Evolutionary conservation across 2,329 filamentous ascomycete species (phyloP).

Genomic region (Arthrobotrys pseudoclavata): DNA sequence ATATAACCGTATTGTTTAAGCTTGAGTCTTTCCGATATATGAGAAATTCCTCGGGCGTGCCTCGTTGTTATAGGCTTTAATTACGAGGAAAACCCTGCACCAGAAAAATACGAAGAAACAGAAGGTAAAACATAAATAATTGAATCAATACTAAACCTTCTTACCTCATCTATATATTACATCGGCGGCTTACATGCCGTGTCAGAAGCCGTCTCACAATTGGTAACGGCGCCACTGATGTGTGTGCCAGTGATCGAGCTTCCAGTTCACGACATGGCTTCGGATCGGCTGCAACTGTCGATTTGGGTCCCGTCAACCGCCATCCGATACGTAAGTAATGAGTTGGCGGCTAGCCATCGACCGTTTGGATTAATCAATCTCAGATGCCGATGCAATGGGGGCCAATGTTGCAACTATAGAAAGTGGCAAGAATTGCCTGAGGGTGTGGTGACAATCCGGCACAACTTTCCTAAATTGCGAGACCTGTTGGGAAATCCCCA

Average conservation of each 20-base stretch:
- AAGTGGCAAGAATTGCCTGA: constrained; percentile 33
- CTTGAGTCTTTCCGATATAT: constrained; percentile 60
- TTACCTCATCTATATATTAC: not conserved
- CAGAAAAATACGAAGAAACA: constrained; percentile 10
- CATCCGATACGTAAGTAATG: constrained; percentile 28
- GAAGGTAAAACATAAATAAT: not conserved
- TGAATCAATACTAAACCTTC: not conserved
- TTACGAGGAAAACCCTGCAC: constrained; percentile 21
- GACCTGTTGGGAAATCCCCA: constrained; percentile 49
- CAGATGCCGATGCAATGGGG: constrained; percentile 20
- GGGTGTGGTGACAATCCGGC: constrained; percentile 10
- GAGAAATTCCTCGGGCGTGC: constrained; percentile 1
- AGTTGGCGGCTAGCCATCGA: constrained; percentile 27
- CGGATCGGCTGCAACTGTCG: constrained; percentile 39
- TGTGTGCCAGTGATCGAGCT: constrained; percentile 8
- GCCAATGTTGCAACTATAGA: constrained; percentile 3
- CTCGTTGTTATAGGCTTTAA: constrained; percentile 16
- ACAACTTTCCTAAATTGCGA: constrained; percentile 17
- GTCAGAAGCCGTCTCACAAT: constrained; percentile 1
- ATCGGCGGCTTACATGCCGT: constrained; percentile 6
- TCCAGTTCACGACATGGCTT: constrained; percentile 11
- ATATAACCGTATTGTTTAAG: constrained; percentile 34
- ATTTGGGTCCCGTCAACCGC: constrained; percentile 22
- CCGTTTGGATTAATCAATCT: constrained; percentile 8
- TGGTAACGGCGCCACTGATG: not conserved